phyloP scores from a whole-genome alignment of 139 green algal species.

The Chlorella sp. region DNA sequence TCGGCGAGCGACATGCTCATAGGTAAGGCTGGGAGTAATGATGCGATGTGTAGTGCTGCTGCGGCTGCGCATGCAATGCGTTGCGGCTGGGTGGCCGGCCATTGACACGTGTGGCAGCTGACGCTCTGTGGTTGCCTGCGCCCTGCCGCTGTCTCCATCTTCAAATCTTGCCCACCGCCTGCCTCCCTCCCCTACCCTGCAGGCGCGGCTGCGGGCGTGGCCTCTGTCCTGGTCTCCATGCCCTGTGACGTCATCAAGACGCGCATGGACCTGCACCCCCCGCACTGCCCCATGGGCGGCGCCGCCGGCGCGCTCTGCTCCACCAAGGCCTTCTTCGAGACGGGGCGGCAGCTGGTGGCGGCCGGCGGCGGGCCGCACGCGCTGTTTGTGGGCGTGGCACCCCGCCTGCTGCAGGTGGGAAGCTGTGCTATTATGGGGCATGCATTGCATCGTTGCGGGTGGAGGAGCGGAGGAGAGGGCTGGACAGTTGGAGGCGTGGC shows the following conservation, averaged over 20 bases:
- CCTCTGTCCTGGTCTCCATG: conserved; percentile 74
- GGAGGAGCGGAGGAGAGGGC: too few relatives aligned
- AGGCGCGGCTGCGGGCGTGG: conserved; percentile 65
- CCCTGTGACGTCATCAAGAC: conserved; percentile 78
- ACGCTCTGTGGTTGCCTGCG: too few relatives aligned
- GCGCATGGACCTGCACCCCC: conserved; percentile 58
- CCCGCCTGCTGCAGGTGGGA: conserved; percentile 51
- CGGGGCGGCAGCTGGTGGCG: conserved; percentile 36
- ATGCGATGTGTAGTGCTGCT: not conserved
- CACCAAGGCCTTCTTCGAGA: conserved; percentile 50
- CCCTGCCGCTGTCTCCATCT: too few relatives aligned
- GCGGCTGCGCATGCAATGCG: too few relatives aligned
- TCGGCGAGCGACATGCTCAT: conserved; percentile 57
- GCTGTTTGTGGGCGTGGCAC: conserved; percentile 72
- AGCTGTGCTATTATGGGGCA: too few relatives aligned
- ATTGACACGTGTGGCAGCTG: too few relatives aligned
- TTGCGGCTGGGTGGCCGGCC: too few relatives aligned
- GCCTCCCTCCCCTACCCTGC: not conserved
- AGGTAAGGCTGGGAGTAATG: conserved; percentile 1
- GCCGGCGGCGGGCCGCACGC: conserved; percentile 53
- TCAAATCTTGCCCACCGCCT: too few relatives aligned
- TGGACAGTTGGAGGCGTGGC: too few relatives aligned
- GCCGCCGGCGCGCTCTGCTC: conserved; percentile 19
- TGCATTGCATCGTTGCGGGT: too few relatives aligned
- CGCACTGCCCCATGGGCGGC: not conserved